Base-by-base conservation (phyloP, 805 yeast genomes). In the Saccharomycopsis javanensis region DNA sequence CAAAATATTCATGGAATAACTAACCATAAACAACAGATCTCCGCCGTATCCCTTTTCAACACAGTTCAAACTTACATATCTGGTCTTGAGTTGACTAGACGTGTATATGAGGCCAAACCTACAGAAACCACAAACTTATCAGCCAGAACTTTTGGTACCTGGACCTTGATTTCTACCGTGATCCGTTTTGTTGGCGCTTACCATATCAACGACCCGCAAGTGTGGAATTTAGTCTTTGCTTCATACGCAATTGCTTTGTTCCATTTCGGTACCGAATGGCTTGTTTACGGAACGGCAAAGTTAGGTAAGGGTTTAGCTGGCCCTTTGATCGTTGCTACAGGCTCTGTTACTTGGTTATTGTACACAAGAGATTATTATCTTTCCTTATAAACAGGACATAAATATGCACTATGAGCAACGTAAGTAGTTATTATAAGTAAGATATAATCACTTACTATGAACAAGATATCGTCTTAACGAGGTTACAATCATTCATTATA, bases 91-190 rank as follows among this genome's bases (percentile, higher is more conserved):
- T 77, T 94, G 55, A 87, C 97, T 2, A 81, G 86, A 63, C 77
- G 82, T 62, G 97, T 94, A 6, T 94, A 94, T 68, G 85, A 79
- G 34, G 75, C 71, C 54, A 71, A 78, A 51, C 89, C 91, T 15
- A 62, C 67, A 5, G 79, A 86, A 68, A 85, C 84, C 27, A 80
- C 82, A 1, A 69, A 73, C 13, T 75, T 94, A 63, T 82, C 94
- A 64, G 96, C 97, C n/a, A 80, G 99, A 65, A 92, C 99, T 0
- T 94, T 94, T 69, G 99, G 99, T 34, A 94, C 99, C 0, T 94
- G 99, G 99, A 94, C 99, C 0, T 75, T 91, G 42, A 78, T 91
- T 64, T 83, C 96, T 2, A 80, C 96, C 1, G 75, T 92, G 31
- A 84, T 94, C 52, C 81, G 99, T 67, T 77, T 84, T 62, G 89